Conservation (phyloP, 257 asterid genomes). For the Salvia miltiorrhiza region DNA sequence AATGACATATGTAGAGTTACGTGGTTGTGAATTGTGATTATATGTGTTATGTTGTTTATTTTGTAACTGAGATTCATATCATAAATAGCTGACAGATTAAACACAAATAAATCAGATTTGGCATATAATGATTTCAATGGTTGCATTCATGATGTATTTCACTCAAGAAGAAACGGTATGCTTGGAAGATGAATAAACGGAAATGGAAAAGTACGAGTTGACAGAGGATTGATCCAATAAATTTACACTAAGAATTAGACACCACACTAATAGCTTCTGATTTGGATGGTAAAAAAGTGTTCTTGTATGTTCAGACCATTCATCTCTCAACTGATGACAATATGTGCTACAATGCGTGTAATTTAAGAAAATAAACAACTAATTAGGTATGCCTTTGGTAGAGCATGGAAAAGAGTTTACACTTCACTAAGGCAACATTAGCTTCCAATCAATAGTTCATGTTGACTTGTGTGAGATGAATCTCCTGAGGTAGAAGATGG, state of each 20-base stretch:
- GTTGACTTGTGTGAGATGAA: slow-evolving; percentile 42
- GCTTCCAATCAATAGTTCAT: not conserved
- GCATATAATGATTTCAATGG: too few relatives aligned
- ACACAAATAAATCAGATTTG: too few relatives aligned
- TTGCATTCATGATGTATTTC: too few relatives aligned
- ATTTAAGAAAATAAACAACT: not conserved
- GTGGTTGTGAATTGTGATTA: not conserved
- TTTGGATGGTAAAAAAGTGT: not conserved
- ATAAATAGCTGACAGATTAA: too few relatives aligned
- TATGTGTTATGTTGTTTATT: too few relatives aligned
- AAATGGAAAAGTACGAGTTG: not conserved
- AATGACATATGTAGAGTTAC: too few relatives aligned
- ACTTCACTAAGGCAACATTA: too few relatives aligned
- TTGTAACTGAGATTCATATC: too few relatives aligned
- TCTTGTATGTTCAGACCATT: not conserved
- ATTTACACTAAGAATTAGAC: not conserved
- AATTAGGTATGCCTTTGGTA: not conserved
- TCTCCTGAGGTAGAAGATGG: slow-evolving; percentile 56
- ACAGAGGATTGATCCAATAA: not conserved
- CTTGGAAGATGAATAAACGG: not conserved
- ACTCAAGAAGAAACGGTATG: too few relatives aligned
- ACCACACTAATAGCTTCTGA: not conserved
- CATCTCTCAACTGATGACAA: not conserved
- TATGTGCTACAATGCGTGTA: not conserved
- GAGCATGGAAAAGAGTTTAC: not conserved